Evolutionary conservation across 805 yeast species (phyloP).

Genomic region (Suhomyces tanzawaensis): DNA sequence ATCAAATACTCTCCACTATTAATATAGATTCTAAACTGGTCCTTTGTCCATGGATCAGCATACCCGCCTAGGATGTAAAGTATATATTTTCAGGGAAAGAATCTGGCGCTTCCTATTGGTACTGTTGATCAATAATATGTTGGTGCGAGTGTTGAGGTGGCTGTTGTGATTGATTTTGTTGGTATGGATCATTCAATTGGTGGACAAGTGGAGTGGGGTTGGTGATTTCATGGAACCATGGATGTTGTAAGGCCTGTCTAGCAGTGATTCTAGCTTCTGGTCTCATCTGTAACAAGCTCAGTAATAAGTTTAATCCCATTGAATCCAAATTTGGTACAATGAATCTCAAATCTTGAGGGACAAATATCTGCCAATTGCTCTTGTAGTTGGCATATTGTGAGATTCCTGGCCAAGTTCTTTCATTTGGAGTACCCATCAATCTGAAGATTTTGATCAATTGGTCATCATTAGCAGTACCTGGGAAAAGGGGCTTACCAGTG

Average conservation of each 20-base stretch:
- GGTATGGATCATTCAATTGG: slow-evolving; percentile 32
- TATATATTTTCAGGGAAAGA: no score
- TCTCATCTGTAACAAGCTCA: slow-evolving; percentile 57
- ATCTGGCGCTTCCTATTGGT: no score
- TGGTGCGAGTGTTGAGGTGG: slow-evolving; percentile 13
- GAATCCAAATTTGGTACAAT: slow-evolving; percentile 69
- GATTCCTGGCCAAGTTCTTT: slow-evolving; percentile 96
- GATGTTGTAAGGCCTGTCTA: slow-evolving; percentile 62
- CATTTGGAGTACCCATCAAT: slow-evolving; percentile 95
- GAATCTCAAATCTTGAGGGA: slow-evolving; percentile 79
- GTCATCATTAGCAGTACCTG: slow-evolving; percentile 95
- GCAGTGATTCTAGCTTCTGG: slow-evolving; percentile 62
- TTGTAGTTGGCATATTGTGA: slow-evolving; percentile 85
- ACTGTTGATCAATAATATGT: slow-evolving; percentile 13
- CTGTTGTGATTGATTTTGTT: slow-evolving; percentile 18
- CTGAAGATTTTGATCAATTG: slow-evolving; percentile 89
- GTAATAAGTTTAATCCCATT: slow-evolving; percentile 65
- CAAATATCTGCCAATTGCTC: slow-evolving; percentile 77
- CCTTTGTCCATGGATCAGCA: no score
- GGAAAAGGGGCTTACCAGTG: slow-evolving; percentile 95
- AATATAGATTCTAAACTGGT: no score
- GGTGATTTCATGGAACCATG: slow-evolving; percentile 78
- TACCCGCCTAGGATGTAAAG: no score
- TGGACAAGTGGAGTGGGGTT: slow-evolving; percentile 36
- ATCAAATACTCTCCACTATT: no score